These are phyloP conservation scores for Panaeolus cyanescens DNA, from an alignment of 768 basidiomycete genomes.

Conservation along the genomic window DNA sequence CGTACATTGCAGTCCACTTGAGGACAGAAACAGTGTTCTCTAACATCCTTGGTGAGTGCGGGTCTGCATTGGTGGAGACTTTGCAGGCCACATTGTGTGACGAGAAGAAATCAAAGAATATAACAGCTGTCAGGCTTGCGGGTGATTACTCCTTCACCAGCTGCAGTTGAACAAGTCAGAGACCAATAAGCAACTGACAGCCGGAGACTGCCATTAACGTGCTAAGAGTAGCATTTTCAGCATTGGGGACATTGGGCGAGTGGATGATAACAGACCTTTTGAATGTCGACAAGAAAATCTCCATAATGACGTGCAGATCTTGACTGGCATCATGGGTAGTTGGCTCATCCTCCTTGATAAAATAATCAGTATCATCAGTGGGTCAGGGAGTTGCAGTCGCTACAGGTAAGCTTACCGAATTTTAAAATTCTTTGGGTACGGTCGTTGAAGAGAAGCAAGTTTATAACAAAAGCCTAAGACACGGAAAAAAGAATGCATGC, in stretches of 20 bases:
- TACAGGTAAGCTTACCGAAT: constrained; percentile 41
- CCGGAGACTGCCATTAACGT: constrained; percentile 48
- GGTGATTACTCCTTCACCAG: constrained; percentile 49
- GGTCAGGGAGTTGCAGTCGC: constrained; percentile 45
- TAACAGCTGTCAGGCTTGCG: constrained; percentile 54
- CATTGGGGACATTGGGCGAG: constrained; percentile 36
- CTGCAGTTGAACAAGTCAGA: constrained; percentile 33
- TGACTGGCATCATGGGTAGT: constrained; percentile 52
- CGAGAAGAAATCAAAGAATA: constrained; percentile 23
- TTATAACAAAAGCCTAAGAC: constrained; percentile 12
- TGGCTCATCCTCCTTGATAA: constrained; percentile 61
- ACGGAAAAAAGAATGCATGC: not conserved
- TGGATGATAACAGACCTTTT: constrained; percentile 46
- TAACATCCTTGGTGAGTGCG: constrained; percentile 46
- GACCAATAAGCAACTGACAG: constrained; percentile 46
- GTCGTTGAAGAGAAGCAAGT: constrained; percentile 19
- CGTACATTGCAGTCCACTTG: constrained; percentile 59
- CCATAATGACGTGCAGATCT: constrained; percentile 25
- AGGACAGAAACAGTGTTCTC: constrained; percentile 52
- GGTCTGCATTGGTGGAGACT: constrained; percentile 46
- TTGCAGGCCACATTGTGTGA: constrained; percentile 35
- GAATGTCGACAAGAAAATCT: not conserved
- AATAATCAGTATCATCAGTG: constrained; percentile 52
- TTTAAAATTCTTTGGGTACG: constrained; percentile 44
- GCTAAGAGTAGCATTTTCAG: constrained; percentile 44